A percentile compares a stretch with the other conserved stretches of the same genome.
phyloP scores from a whole-genome alignment of 2,329 filamentous ascomycete species.

The Scortechinia acanthostroma region DNA sequence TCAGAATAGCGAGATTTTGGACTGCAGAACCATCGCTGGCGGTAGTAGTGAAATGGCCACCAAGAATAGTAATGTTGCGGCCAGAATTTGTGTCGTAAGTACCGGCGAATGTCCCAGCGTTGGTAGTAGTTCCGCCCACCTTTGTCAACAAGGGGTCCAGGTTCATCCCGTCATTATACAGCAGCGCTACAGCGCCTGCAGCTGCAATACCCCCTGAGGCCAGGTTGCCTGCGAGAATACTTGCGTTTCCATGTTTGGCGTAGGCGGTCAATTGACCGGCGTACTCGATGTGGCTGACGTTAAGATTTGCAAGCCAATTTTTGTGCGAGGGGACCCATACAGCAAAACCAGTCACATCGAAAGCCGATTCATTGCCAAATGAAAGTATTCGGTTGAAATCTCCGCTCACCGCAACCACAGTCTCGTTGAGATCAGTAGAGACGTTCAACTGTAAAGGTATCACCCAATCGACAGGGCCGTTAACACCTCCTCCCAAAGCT shows the following conservation, averaged over 20 bases:
- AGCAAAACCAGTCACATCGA: conserved; percentile 55
- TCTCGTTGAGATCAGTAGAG: conserved; percentile 44
- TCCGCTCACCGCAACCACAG: conserved; percentile 56
- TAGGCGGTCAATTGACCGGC: conserved; percentile 49
- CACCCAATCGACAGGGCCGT: conserved; percentile 55
- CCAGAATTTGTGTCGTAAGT: conserved; percentile 47
- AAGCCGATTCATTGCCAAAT: no score
- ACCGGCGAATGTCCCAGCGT: conserved; percentile 49
- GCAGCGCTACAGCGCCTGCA: conserved; percentile 51
- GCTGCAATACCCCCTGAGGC: conserved; percentile 48
- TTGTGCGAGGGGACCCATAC: conserved; percentile 62
- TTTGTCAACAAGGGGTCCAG: neutral
- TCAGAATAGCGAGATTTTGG: conserved; percentile 58
- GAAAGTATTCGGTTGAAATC: conserved; percentile 52
- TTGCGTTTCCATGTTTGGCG: conserved; percentile 36
- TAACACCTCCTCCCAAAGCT: conserved; percentile 60
- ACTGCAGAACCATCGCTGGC: conserved; percentile 48
- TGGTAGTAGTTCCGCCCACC: no score
- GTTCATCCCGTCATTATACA: neutral
- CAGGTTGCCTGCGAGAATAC: conserved; percentile 56
- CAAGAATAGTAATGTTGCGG: conserved; percentile 62
- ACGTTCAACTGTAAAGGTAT: conserved; percentile 57
- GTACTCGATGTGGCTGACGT: conserved; percentile 41
- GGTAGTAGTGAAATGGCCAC: conserved; percentile 59
- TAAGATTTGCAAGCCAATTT: conserved; percentile 63